Base-by-base conservation (phyloP, 352 stramenopile genomes). In the Globisporangium spiculum region DNA sequence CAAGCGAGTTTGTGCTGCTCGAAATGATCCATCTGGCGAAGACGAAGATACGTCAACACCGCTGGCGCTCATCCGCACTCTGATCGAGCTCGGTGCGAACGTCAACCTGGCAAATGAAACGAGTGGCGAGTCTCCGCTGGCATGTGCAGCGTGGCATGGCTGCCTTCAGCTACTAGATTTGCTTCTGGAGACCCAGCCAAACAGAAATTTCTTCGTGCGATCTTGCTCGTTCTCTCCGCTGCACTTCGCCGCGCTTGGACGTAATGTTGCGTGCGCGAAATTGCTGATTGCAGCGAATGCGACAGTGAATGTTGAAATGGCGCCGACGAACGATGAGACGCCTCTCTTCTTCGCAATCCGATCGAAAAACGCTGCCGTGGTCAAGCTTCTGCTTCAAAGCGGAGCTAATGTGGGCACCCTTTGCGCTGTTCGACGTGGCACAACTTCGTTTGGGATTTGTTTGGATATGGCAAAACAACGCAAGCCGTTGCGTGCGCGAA, bases 301-400 rank as follows among this genome's bases (percentile, higher is more conserved):
- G n/a, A 75, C 44, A 5, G 66, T 87, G 8, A 88, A 91, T 55
- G 60, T 77, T 41, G 72, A 79, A 30, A 71, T 75, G 54, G 59
- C 75, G 2, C 58, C 75, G 1, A 66, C 71, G 4, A 78, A 78
- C 32, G 75, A 73, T 3, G 83, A 91, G 71, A 75, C 65, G 1
- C 80, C 80, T 18, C 63, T 91, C 6, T 89, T 78, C 54, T 91
- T 89, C 52, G 83, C 83, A 2, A 81, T 91, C 18, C 80, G 83
- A 34, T 87, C 80, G 0, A 84, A 69, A 41, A 86, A 65, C 48
- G 73, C 69, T 58, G 54, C 63, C 22, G 81, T 88, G 69, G 79
- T 91, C 2, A 67, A 83, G 6, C 69, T 88, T 3, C 65, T 91
- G 57, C 65, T 91, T 38, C 57, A 68, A 20, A 75, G 67, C 30